These are phyloP conservation scores for Spongospora subterranea DNA, from an alignment of 208 protist genomes.

Conservation along the genomic window DNA sequence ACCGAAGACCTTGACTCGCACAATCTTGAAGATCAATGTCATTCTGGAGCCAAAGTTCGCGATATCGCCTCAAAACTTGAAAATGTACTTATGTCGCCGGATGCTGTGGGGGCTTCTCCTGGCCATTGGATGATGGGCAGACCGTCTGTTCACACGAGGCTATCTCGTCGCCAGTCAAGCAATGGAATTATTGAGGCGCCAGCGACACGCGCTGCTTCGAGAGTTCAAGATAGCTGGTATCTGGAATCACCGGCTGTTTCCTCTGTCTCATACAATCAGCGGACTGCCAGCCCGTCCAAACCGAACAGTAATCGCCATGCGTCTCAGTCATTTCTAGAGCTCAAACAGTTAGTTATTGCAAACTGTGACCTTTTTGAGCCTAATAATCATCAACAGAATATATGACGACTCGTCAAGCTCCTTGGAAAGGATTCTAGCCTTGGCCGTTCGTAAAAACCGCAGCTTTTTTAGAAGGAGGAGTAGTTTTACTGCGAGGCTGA, in stretches of 20 bases:
- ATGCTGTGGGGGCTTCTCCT: background rate
- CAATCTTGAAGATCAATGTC: background rate
- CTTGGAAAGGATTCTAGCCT: background rate
- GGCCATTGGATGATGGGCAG: slow-evolving; percentile 51
- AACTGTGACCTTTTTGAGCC: background rate
- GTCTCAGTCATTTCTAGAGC: background rate
- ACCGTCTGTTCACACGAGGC: background rate
- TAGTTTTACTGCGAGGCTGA: background rate
- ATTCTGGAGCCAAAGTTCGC: background rate
- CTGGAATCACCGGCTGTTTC: background rate
- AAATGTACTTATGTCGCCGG: background rate
- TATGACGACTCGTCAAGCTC: background rate
- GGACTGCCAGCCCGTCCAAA: slow-evolving; percentile 12
- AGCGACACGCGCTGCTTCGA: background rate
- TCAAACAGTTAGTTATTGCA: background rate
- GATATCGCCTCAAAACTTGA: slow-evolving; percentile 15
- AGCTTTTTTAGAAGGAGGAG: background rate
- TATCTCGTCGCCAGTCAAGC: slow-evolving; percentile 2
- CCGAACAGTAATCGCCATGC: slow-evolving; percentile 38
- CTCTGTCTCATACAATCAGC: background rate
- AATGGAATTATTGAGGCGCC: background rate
- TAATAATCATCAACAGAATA: background rate
- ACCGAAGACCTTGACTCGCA: background rate
- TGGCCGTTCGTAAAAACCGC: background rate
- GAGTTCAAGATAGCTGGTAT: background rate